Evolutionary conservation across 2,329 filamentous ascomycete genomes (phyloP).

Genomic region (Colletotrichum spinosum): DNA sequence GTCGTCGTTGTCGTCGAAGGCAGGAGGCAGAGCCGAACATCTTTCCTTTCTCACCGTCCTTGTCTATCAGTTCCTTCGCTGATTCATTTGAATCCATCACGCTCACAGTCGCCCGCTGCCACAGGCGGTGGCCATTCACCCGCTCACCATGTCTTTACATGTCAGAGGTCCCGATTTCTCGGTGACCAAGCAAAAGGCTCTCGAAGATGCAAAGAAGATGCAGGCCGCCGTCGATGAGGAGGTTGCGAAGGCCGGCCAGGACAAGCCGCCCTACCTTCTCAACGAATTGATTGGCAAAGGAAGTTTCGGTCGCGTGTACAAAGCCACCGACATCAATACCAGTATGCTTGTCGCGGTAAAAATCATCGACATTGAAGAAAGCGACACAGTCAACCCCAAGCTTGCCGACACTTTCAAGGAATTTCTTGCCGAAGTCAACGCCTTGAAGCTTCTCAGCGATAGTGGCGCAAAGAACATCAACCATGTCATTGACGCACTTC

Average conservation of each 20-base stretch:
- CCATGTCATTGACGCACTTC: slow-evolving; percentile 81
- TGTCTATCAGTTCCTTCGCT: not conserved
- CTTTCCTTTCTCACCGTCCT: not conserved
- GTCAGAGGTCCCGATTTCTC: slow-evolving; percentile 56
- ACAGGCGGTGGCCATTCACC: slow-evolving; percentile 11
- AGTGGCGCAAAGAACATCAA: slow-evolving; percentile 84
- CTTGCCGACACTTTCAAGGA: slow-evolving; percentile 76
- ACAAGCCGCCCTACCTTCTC: slow-evolving; percentile 75
- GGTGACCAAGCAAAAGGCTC: slow-evolving; percentile 67
- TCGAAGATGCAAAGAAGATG: slow-evolving; percentile 79
- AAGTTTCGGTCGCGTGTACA: slow-evolving; percentile 80
- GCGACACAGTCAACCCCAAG: slow-evolving; percentile 75
- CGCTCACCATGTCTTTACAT: slow-evolving; percentile 52
- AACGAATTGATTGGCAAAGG: slow-evolving; percentile 81
- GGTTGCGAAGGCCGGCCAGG: slow-evolving; percentile 68
- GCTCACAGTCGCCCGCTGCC: not conserved
- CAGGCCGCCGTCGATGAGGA: slow-evolving; percentile 72
- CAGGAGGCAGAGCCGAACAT: not conserved
- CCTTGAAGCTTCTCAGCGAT: slow-evolving; percentile 79
- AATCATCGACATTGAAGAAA: slow-evolving; percentile 86
- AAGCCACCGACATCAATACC: slow-evolving; percentile 61
- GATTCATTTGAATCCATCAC: not conserved
- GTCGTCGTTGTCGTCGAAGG: slow-evolving; percentile 7
- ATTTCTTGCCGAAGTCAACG: slow-evolving; percentile 75
- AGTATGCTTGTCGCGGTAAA: slow-evolving; percentile 77